Evolutionary conservation across 2,329 filamentous ascomycete species (phyloP).

Genomic region (Dendrostoma leiphaemia): DNA sequence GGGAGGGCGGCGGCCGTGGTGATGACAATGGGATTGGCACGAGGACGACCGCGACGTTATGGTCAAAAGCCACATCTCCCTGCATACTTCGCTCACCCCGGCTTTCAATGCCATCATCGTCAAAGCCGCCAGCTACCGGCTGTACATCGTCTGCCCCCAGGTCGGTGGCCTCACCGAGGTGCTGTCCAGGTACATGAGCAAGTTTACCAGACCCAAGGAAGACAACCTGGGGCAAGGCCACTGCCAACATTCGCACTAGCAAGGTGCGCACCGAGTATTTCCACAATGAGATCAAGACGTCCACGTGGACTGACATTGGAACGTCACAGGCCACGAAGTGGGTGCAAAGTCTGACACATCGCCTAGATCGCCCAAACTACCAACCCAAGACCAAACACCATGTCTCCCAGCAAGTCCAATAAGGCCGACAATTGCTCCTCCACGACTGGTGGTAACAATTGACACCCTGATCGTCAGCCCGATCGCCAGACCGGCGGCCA

Average conservation of each 20-base stretch:
- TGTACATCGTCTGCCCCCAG: slow-evolving; percentile 95
- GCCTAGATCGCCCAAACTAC: too few species aligned
- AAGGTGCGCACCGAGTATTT: slow-evolving; percentile 90
- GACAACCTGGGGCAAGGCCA: slow-evolving; percentile 87
- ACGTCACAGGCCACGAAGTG: too few species aligned
- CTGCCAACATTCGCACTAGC: slow-evolving; percentile 79
- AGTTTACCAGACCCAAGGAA: slow-evolving; percentile 94
- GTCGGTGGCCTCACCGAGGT: slow-evolving; percentile 98
- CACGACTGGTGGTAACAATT: too few species aligned
- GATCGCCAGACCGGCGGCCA: too few species aligned
- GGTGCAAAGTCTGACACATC: too few species aligned
- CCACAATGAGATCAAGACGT: slow-evolving; percentile 98
- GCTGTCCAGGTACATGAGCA: slow-evolving; percentile 92
- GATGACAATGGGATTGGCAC: too few species aligned
- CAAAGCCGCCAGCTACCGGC: slow-evolving; percentile 90
- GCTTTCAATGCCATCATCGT: slow-evolving; percentile 98
- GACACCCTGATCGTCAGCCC: too few species aligned
- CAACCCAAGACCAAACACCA: too few species aligned
- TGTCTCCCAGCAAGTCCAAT: too few species aligned
- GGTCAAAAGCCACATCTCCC: slow-evolving; percentile 93
- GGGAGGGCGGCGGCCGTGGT: too few species aligned
- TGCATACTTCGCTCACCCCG: slow-evolving; percentile 92
- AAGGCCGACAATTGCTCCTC: too few species aligned
- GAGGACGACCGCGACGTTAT: slow-evolving; percentile 98
- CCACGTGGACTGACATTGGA: slow-evolving; percentile 97